Evolutionary conservation across 176 grass and related monocot species (phyloP).

Genomic region (bread wheat (Triticum aestivum)): IWGSC_CS_RefSeq_v2.1 NC_057799.1:594135956-594136455

Average conservation of each 20-base stretch:
- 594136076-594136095: conserved; percentile 30
- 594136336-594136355: conserved; percentile 48
- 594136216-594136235: background rate
- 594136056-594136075: conserved; percentile 39
- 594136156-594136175: background rate
- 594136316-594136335: conserved; percentile 10
- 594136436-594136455: background rate
- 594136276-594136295: conserved; percentile 37
- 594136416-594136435: background rate
- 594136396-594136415: background rate
- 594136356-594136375: conserved; percentile 41
- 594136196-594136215: background rate
- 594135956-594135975: background rate
- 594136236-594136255: background rate
- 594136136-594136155: background rate
- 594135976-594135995: background rate
- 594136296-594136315: conserved; percentile 51
- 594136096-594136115: conserved; percentile 25
- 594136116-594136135: conserved; percentile 19
- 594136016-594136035: background rate
- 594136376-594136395: background rate
- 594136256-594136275: conserved; percentile 36
- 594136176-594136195: conserved; percentile 44
- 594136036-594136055: background rate
- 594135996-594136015: background rate